Evolutionary conservation across 768 basidiomycete genomes (phyloP).

Genomic region (Mycena crocata): DNA sequence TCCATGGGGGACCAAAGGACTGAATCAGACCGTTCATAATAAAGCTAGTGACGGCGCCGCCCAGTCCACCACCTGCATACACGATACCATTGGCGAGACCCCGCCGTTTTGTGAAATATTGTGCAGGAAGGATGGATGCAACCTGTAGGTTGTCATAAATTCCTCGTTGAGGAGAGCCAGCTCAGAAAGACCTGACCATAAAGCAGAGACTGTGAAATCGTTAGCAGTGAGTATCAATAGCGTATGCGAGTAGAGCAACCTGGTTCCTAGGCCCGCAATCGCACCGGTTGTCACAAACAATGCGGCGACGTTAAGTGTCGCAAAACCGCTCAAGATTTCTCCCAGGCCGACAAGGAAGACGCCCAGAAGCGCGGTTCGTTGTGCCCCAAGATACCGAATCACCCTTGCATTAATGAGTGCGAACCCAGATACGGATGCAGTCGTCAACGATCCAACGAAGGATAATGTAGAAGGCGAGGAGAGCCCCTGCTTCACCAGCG

Average conservation of each 20-base stretch:
- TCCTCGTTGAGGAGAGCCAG: too few species aligned
- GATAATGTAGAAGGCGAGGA: constrained; percentile 40
- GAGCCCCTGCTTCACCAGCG: constrained; percentile 40
- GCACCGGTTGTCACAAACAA: constrained; percentile 43
- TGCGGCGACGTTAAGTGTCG: constrained; percentile 35
- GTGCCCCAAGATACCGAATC: constrained; percentile 45
- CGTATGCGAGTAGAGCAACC: constrained; percentile 25
- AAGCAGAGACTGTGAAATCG: constrained; percentile 25
- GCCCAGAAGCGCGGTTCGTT: constrained; percentile 41
- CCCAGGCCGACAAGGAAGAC: constrained; percentile 43
- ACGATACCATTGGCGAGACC: constrained; percentile 47
- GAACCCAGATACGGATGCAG: constrained; percentile 43
- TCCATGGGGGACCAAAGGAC: constrained; percentile 42
- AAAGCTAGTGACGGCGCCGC: constrained; percentile 45
- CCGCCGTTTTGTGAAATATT: constrained; percentile 45
- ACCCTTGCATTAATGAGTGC: constrained; percentile 43
- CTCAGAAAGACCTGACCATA: constrained; percentile 43
- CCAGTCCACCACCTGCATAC: constrained; percentile 39
- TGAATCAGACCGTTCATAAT: constrained; percentile 41
- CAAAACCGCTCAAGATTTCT: constrained; percentile 41
- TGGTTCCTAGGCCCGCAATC: constrained; percentile 43
- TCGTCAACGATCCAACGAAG: constrained; percentile 46
- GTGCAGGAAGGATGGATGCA: constrained; percentile 39
- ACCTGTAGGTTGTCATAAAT: too few species aligned
- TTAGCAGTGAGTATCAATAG: not conserved